A percentile compares a stretch with the other conserved stretches of the same genome.
phyloP scores from a whole-genome alignment of 805 yeast species.

The Saturnispora dispora region DNA sequence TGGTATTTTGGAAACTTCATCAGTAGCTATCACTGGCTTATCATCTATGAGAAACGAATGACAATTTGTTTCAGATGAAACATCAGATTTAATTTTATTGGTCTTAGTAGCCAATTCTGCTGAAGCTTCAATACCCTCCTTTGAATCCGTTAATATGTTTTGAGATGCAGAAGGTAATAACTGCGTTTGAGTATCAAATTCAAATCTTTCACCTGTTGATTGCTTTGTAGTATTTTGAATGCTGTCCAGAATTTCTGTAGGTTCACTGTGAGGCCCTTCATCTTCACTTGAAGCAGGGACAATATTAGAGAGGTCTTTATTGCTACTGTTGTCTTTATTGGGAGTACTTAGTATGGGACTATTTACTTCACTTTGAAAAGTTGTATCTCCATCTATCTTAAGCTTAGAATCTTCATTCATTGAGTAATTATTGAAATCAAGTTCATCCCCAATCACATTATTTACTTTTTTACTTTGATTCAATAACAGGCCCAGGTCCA shows the following conservation, averaged over 20 bases:
- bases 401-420: neutral
- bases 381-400: neutral
- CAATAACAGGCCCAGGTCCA: neutral
- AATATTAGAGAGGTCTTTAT: neutral
- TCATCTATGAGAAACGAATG: neutral
- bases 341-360: neutral
- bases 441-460: conserved; percentile 5
- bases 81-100: neutral
- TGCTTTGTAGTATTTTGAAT: conserved; percentile 1
- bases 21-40: neutral
- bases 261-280: neutral
- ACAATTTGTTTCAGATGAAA: neutral
- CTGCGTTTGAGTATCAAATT: neutral
- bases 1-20: neutral
- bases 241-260: neutral
- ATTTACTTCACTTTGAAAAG: neutral
- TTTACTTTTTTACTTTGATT: neutral
- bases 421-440: conserved; percentile 7
- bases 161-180: neutral
- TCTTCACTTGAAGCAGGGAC: conserved; percentile 1
- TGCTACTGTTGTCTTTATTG: neutral
- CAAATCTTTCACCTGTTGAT: neutral
- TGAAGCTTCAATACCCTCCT: neutral
- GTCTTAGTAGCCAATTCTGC: neutral
- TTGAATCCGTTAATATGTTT: neutral